A percentile compares a stretch with the other conserved stretches of the same genome.
Evolutionary conservation across 2,329 filamentous ascomycete genomes (phyloP).

Genomic region (Colletotrichum sp.): DNA sequence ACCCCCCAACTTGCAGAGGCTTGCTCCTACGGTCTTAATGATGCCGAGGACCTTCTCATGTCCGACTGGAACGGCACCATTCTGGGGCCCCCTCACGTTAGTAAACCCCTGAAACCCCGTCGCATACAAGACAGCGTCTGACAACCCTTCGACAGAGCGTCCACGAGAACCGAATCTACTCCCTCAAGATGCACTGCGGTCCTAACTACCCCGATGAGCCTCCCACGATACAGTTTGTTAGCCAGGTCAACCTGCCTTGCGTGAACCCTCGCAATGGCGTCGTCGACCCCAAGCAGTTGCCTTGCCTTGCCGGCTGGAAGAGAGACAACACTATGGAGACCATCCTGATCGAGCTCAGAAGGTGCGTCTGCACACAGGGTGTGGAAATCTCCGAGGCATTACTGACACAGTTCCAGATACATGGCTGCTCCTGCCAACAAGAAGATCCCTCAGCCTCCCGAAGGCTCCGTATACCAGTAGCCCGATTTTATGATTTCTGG

Average conservation of each 20-base stretch:
- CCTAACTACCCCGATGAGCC: slow-evolving; percentile 87
- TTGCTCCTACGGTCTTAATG: slow-evolving; percentile 94
- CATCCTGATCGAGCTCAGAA: slow-evolving; percentile 83
- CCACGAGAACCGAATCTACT: slow-evolving; percentile 99
- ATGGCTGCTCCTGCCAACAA: slow-evolving; percentile 94
- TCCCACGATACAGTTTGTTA: slow-evolving; percentile 90
- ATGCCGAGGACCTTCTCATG: slow-evolving; percentile 95
- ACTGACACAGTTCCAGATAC: slow-evolving; percentile 62
- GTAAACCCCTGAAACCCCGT: slow-evolving; percentile 35
- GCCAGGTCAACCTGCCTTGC: slow-evolving; percentile 94
- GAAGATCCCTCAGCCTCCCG: slow-evolving; percentile 92
- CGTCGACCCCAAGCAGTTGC: slow-evolving; percentile 84
- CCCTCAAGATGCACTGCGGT: slow-evolving; percentile 95
- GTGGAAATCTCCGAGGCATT: background rate
- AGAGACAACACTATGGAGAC: slow-evolving; percentile 95
- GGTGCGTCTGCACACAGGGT: slow-evolving; percentile 50
- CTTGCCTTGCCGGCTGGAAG: slow-evolving; percentile 89
- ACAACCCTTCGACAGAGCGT: slow-evolving; percentile 66
- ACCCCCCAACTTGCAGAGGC: slow-evolving; percentile 67
- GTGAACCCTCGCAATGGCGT: slow-evolving; percentile 81
- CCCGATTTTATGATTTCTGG: slow-evolving; percentile 5
- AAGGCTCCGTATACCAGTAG: slow-evolving; percentile 66
- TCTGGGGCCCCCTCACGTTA: slow-evolving; percentile 91
- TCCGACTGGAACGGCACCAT: slow-evolving; percentile 99
- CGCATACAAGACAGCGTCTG: background rate